Evolutionary conservation across 495 filamentous ascomycete species (phyloP).

Genomic region (Cudoniella acicularis): DNA sequence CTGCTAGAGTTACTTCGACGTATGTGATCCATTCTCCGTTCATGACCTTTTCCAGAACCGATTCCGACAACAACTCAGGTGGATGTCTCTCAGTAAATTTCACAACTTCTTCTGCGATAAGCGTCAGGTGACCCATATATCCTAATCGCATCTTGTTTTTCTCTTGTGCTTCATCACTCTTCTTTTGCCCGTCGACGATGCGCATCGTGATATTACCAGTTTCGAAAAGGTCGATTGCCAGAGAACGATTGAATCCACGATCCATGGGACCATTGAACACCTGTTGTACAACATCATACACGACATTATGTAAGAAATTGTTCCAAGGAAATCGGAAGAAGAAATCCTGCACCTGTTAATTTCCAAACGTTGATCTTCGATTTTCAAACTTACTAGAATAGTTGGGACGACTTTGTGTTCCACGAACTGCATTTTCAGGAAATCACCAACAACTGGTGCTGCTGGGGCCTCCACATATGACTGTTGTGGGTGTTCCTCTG

Average conservation of each 20-base stretch:
- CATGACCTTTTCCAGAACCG: constrained; percentile 84
- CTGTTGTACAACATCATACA: constrained; percentile 98
- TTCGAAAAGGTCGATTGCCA: constrained; percentile 93
- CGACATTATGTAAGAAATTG: constrained; percentile 98
- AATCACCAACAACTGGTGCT: constrained; percentile 93
- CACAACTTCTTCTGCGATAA: constrained; percentile 97
- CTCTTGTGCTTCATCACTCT: constrained; percentile 78
- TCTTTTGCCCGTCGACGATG: constrained; percentile 84
- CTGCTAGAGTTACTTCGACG: constrained; percentile 88
- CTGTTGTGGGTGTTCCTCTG: constrained; percentile 17
- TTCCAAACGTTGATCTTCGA: background rate
- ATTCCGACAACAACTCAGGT: constrained; percentile 77
- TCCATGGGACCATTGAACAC: constrained; percentile 99
- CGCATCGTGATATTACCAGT: constrained; percentile 83
- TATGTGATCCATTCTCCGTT: constrained; percentile 89
- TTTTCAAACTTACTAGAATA: constrained; percentile 66
- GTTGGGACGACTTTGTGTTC: constrained; percentile 92
- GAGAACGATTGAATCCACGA: constrained; percentile 82
- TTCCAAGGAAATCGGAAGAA: constrained; percentile 99
- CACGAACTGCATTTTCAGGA: constrained; percentile 95
- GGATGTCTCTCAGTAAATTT: constrained; percentile 96
- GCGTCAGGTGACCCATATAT: constrained; percentile 97
- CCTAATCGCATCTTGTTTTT: constrained; percentile 86
- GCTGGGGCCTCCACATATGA: constrained; percentile 32
- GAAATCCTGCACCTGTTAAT: constrained; percentile 59